Percentiles rank a stretch among this genome's conserved stretches.
phyloP scores from a whole-genome alignment of 306 rosid genomes.

The Pyrus pyrifolia region DNA sequence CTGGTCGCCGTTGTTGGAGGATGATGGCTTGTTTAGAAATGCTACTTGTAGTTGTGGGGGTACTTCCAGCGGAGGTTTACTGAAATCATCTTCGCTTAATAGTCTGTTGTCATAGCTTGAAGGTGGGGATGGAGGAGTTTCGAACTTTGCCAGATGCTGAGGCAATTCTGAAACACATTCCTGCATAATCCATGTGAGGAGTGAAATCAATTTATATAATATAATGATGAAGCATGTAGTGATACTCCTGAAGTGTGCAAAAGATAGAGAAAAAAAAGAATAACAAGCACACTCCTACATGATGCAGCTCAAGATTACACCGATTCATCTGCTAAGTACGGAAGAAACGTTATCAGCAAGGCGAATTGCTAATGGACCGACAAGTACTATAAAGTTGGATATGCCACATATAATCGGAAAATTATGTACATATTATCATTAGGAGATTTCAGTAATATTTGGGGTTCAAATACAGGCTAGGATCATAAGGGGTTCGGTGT shows the following conservation, averaged over 20 bases:
- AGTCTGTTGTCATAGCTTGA: constrained; percentile 60
- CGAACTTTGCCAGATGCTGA: constrained; percentile 32
- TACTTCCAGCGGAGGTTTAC: constrained; percentile 66
- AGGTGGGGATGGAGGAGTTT: constrained; percentile 73
- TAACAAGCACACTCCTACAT: background rate
- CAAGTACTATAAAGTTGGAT: background rate
- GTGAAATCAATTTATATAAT: background rate
- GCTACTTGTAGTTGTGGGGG: constrained; percentile 59
- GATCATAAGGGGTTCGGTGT: background rate
- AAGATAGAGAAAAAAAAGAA: background rate
- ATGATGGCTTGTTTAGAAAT: constrained; percentile 31
- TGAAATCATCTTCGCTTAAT: constrained; percentile 52
- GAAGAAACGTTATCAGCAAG: background rate
- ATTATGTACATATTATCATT: background rate
- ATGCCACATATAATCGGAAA: background rate
- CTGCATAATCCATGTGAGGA: constrained; percentile 25
- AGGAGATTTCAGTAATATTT: background rate
- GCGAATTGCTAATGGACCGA: background rate
- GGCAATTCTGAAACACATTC: constrained; percentile 42
- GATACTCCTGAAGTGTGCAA: background rate
- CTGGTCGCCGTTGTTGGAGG: constrained; percentile 19
- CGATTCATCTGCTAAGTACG: background rate
- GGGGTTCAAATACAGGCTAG: background rate
- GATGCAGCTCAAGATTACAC: background rate
- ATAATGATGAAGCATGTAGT: background rate